These are phyloP conservation scores for Aspergillus conjunctus DNA, from an alignment of 495 filamentous ascomycete species.

Conservation along the genomic window DNA sequence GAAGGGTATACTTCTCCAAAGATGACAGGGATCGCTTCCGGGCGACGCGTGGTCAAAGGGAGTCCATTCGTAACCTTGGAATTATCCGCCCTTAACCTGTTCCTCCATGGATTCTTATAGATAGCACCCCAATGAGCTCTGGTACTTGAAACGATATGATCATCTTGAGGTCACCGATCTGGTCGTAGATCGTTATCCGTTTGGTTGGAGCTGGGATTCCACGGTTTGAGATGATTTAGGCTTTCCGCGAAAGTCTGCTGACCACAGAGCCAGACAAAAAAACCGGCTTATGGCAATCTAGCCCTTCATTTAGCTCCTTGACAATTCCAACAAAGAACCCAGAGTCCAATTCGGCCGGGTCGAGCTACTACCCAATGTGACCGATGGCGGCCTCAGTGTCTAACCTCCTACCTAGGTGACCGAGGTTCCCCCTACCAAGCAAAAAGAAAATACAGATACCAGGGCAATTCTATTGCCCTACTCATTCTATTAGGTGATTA, in stretches of 20 bases:
- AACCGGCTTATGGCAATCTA: too few species aligned
- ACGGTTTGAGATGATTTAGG: neutral
- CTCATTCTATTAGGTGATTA: too few species aligned
- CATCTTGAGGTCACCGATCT: slow-evolving; percentile 1
- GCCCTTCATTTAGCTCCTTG: too few species aligned
- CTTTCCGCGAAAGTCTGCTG: neutral
- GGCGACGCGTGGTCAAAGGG: neutral
- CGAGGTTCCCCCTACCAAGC: too few species aligned
- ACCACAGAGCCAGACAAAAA: neutral
- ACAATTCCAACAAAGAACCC: too few species aligned
- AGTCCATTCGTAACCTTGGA: neutral
- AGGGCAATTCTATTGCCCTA: too few species aligned
- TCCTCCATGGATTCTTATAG: neutral
- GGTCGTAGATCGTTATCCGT: neutral
- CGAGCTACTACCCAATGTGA: too few species aligned
- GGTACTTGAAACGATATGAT: neutral
- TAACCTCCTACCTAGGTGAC: too few species aligned
- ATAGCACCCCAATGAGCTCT: neutral
- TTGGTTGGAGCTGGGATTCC: neutral
- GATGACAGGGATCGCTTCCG: neutral
- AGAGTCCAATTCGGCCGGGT: too few species aligned
- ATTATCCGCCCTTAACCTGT: neutral
- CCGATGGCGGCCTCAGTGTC: too few species aligned
- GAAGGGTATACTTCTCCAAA: neutral
- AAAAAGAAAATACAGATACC: too few species aligned